These are phyloP conservation scores for Boletus semigastroideus DNA, from an alignment of 1,284 basidiomycete species.

Conservation along the genomic window DNA sequence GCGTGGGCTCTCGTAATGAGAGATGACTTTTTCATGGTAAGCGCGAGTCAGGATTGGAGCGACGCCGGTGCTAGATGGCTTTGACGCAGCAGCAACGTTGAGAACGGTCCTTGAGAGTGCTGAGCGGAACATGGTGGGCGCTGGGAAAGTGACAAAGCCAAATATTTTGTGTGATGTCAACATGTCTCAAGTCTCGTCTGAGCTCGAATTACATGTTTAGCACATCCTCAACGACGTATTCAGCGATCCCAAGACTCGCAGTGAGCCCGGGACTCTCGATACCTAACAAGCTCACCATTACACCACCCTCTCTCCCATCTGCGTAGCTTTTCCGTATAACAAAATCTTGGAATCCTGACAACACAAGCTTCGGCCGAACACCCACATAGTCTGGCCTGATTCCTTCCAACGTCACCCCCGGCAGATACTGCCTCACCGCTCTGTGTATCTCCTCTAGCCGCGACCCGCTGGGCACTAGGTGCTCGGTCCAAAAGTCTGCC, in stretches of 20 bases:
- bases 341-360: conserved; percentile 89
- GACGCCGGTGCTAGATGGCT: conserved; percentile 38
- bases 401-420: conserved; percentile 60
- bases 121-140: conserved; percentile 66
- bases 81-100: conserved; percentile 44
- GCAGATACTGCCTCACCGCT: conserved; percentile 74
- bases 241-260: conserved; percentile 72
- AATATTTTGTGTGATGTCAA: conserved; percentile 10
- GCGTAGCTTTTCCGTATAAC: conserved; percentile 57
- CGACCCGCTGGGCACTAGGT: conserved; percentile 69
- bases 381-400: conserved; percentile 90
- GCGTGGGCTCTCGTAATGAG: conserved; percentile 93
- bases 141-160: conserved; percentile 25
- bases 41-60: conserved; percentile 57
- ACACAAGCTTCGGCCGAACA: conserved; percentile 85
- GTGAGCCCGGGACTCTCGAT: conserved; percentile 81
- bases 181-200: conserved; percentile 21
- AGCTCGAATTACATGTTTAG: conserved; percentile 33
- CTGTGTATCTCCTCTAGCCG: conserved; percentile 63
- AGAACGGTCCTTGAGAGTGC: conserved; percentile 52
- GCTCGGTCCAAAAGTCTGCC: conserved; percentile 74
- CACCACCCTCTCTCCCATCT: conserved; percentile 29
- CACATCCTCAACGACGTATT: conserved; percentile 64
- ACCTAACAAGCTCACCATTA: conserved; percentile 76
- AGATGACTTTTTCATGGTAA: conserved; percentile 94